Conservation (phyloP, 2,329 filamentous ascomycete genomes). For the Ceratocystis huliohia region DNA sequence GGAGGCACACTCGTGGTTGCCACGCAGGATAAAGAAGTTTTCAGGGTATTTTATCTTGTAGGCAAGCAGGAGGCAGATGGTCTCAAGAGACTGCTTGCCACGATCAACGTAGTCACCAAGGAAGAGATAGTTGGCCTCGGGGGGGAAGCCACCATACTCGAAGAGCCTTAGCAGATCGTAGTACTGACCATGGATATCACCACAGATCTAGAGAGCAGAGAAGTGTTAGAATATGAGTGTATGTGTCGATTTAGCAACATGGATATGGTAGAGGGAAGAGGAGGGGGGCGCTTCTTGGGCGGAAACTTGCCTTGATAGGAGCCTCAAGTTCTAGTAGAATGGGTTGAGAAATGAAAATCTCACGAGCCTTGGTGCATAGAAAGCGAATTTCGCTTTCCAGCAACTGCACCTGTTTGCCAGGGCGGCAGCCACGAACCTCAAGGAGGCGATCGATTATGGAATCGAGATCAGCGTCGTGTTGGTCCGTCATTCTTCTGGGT, state of each 20-base stretch:
- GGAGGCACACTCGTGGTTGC: constrained; percentile 97
- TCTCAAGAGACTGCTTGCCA: constrained; percentile 98
- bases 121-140: constrained; percentile 98
- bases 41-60: constrained; percentile 99
- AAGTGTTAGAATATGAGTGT: constrained; percentile 18
- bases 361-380: constrained; percentile 94
- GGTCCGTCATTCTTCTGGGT: constrained; percentile 42
- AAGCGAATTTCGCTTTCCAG: constrained; percentile 92
- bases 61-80: constrained; percentile 86
- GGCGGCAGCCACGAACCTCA: constrained; percentile 93
- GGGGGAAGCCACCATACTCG: constrained; percentile 95
- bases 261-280: background rate
- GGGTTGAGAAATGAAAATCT: constrained; percentile 99
- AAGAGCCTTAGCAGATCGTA: constrained; percentile 95
- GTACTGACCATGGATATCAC: constrained; percentile 98
- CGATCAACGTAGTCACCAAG: constrained; percentile 97
- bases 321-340: constrained; percentile 95
- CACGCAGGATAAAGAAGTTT: constrained; percentile 97
- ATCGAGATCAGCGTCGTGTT: constrained; percentile 91
- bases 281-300: background rate
- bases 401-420: constrained; percentile 96
- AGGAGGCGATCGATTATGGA: constrained; percentile 98
- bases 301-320: constrained; percentile 77
- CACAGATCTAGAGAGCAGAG: constrained; percentile 62
- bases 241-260: background rate